Evolutionary conservation across 164 flowering plant genomes (phyloP).

Genomic region (Stephania cephalantha): DNA sequence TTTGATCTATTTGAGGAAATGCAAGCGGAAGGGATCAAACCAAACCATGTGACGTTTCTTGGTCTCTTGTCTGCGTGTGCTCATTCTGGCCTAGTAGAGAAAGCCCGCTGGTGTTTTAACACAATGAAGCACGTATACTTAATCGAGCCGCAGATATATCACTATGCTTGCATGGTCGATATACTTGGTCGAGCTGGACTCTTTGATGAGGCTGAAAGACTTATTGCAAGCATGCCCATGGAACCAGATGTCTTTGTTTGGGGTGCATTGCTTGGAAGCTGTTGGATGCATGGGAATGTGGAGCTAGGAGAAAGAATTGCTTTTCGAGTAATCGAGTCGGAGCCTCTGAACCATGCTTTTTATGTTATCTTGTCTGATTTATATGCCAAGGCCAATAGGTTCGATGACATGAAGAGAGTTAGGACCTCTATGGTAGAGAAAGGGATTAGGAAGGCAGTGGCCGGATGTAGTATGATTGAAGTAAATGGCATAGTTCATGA

Average conservation of each 20-base stretch:
- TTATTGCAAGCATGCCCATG: conserved; percentile 63
- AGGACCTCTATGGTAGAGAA: conserved; percentile 49
- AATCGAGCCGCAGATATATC: conserved; percentile 54
- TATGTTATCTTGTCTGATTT: conserved; percentile 58
- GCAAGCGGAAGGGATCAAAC: conserved; percentile 46
- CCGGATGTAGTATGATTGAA: conserved; percentile 72
- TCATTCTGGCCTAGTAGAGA: conserved; percentile 65
- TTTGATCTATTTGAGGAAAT: conserved; percentile 48
- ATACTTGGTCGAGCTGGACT: conserved; percentile 54
- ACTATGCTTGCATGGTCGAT: conserved; percentile 80
- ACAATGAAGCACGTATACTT: conserved; percentile 42
- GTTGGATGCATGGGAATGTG: conserved; percentile 66
- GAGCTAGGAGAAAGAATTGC: conserved; percentile 65
- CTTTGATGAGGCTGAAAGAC: conserved; percentile 56
- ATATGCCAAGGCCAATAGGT: conserved; percentile 55
- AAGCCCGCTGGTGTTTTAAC: conserved; percentile 52
- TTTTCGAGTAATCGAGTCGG: conserved; percentile 36
- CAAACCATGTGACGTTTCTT: conserved; percentile 67
- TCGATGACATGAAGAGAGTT: conserved; percentile 41
- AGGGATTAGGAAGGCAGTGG: conserved; percentile 48
- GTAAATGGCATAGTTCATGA: conserved; percentile 54
- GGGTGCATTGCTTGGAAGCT: conserved; percentile 82
- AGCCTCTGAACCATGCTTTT: conserved; percentile 67
- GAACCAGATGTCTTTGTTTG: conserved; percentile 76
- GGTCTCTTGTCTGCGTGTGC: conserved; percentile 75